Conservation (phyloP, 257 asterid species). For the Echites panduratus region DNA sequence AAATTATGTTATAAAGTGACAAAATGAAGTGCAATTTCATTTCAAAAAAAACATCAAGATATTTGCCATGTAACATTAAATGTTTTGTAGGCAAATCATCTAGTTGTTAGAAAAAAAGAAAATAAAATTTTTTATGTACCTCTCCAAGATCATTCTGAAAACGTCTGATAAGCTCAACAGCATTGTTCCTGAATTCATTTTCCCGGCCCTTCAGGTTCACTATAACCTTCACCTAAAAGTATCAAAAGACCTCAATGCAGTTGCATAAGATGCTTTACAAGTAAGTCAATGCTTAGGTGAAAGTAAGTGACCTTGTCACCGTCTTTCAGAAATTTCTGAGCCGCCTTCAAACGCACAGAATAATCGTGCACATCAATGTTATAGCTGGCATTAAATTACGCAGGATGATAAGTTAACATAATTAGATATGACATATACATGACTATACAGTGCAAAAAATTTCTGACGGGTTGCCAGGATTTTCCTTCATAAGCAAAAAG, state of each 20-base stretch:
- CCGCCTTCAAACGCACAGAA: constrained; percentile 87
- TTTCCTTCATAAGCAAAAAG: not conserved
- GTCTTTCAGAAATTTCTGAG: constrained; percentile 75
- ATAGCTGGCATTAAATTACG: constrained; percentile 50
- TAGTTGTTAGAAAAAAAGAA: not conserved
- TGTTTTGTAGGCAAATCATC: not conserved
- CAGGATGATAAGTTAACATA: constrained; percentile 5
- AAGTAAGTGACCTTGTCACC: constrained; percentile 76
- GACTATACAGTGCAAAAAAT: not conserved
- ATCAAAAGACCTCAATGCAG: constrained; percentile 13
- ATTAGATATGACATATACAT: not conserved
- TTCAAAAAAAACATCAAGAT: not conserved
- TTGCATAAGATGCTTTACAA: constrained; percentile 5
- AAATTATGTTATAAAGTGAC: not conserved
- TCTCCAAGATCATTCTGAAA: constrained; percentile 86
- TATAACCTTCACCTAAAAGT: constrained; percentile 73
- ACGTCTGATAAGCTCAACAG: constrained; percentile 77
- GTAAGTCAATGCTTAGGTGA: constrained; percentile 2
- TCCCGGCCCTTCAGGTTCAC: constrained; percentile 95
- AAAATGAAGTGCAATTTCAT: not conserved
- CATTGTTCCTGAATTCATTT: constrained; percentile 79
- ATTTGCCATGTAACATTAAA: not conserved
- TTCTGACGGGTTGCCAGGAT: not conserved
- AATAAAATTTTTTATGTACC: constrained; percentile 30
- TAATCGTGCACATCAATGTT: constrained; percentile 95